Base-by-base conservation (phyloP, 192 early-diverging fungal genomes). In the Coemansia pectinata region DNA sequence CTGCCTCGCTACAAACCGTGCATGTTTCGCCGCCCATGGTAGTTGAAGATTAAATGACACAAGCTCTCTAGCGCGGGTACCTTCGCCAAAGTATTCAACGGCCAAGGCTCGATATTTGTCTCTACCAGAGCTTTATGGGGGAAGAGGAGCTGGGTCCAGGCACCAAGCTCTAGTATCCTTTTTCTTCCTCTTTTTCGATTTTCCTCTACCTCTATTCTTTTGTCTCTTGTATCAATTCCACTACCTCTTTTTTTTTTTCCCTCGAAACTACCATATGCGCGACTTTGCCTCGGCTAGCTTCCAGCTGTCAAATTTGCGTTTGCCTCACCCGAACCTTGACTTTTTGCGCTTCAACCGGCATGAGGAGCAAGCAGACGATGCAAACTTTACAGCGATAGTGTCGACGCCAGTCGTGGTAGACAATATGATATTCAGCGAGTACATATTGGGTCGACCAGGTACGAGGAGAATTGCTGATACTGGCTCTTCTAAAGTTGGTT, bases 1-100 rank as follows among this genome's bases (percentile, higher is more conserved):
- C 69, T 2, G 66, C 40, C 25, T 71, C 67, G 64, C 63, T 63
- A 41, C 81, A 83, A 27, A 78, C 73, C 8, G 81, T 72, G 48
- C 81, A 83, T 36, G 53, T 39, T 63, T 48, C 64, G 36, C 33
- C 57, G 31, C 40, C 53, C 71, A 72, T 76, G 17, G 21, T 31
- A 11, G 5, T 15, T 15, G 55, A 34, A 34, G 31, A 7, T 17
- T 17, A 33, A 33, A 29, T n/a, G 29, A 58, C 55, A 58, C 14
- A 5, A n/a, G 29, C 17, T n/a, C 14, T 33, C 34, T 9, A 8
- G 34, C 8, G 34, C 34, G 6, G 34, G 34, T 36, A 0, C 8
- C 4, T 45, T 5, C 47, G 19, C 47, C 55, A 29, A 34, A 31
- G 14, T 29, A 58, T 17, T 31, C 31, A 58, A 7, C 47, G 2